Percentiles rank a stretch among this genome's conserved stretches.
phyloP scores from a whole-genome alignment of 108 stramenopile genomes.

The Cylindrotheca fusiformis region DNA sequence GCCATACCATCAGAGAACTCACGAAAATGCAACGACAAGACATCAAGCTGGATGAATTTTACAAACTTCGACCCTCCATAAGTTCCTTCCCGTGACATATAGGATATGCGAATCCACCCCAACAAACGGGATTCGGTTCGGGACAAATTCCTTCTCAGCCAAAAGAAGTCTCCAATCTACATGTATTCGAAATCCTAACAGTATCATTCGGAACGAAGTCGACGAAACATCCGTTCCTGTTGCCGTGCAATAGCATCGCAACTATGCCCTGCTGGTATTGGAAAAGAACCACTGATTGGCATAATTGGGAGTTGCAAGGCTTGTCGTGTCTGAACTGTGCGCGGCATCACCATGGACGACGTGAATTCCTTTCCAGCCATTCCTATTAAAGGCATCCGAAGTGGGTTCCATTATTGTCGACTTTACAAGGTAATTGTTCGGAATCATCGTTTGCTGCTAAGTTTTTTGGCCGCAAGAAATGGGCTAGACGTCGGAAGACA shows the following conservation, averaged over 20 bases:
- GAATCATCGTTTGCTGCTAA: no score
- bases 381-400: no score
- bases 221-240: constrained; percentile 50
- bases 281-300: constrained; percentile 38
- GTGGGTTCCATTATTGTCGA: no score
- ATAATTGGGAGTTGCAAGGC: constrained; percentile 12
- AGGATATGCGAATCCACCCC: constrained; percentile 46
- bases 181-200: constrained; percentile 41
- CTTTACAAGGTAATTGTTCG: no score
- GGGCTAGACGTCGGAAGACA: no score
- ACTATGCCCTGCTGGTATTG: constrained; percentile 52
- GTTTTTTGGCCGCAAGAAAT: no score
- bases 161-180: constrained; percentile 38
- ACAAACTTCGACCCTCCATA: no score
- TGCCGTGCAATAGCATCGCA: constrained; percentile 15
- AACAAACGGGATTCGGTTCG: constrained; percentile 55
- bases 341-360: constrained; percentile 38
- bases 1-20: no score
- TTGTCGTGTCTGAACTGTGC: constrained; percentile 12
- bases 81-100: constrained; percentile 41
- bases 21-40: no score
- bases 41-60: no score
- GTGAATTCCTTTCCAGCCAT: constrained; percentile 53
- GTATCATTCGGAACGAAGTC: constrained; percentile 67
- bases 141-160: constrained; percentile 48